Conservation (phyloP, 2,329 filamentous ascomycete genomes). For the Neurospora sp. region DNA sequence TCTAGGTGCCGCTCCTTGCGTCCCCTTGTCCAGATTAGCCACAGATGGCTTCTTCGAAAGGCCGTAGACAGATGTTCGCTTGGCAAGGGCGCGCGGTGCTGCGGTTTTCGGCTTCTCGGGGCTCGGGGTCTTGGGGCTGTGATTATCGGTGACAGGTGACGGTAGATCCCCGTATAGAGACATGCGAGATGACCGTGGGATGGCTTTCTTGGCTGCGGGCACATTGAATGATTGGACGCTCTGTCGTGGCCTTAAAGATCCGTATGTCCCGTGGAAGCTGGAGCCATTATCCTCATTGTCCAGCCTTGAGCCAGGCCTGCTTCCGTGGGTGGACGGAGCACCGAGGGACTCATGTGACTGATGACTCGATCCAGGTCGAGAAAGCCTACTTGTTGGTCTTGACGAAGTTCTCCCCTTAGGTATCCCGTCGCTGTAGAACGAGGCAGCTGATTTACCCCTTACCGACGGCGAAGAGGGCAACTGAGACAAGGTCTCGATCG, state of each 20-base stretch:
- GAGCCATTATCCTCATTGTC: slow-evolving; percentile 33
- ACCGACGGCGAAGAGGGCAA: slow-evolving; percentile 69
- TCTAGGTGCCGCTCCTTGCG: slow-evolving; percentile 22
- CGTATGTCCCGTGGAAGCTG: slow-evolving; percentile 34
- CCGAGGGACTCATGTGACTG: slow-evolving; percentile 49
- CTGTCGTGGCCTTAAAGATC: slow-evolving; percentile 27
- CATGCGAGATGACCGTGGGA: slow-evolving; percentile 16
- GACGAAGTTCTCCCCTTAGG: slow-evolving; percentile 43
- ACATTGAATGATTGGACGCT: slow-evolving; percentile 27
- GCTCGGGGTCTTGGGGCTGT: slow-evolving; percentile 28
- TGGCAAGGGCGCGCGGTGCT: slow-evolving; percentile 33
- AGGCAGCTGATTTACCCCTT: slow-evolving; percentile 50
- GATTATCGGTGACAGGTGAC: slow-evolving; percentile 21
- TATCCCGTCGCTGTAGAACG: slow-evolving; percentile 57
- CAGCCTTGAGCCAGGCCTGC: slow-evolving; percentile 45
- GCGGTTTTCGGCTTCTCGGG: slow-evolving; percentile 38
- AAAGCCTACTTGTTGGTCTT: slow-evolving; percentile 33
- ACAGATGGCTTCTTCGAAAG: slow-evolving; percentile 46
- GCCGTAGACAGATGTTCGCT: slow-evolving; percentile 41
- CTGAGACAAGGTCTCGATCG: slow-evolving; percentile 71
- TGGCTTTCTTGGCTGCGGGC: slow-evolving; percentile 20
- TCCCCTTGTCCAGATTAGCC: slow-evolving; percentile 27
- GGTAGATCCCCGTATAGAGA: slow-evolving; percentile 24
- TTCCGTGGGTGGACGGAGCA: slow-evolving; percentile 38
- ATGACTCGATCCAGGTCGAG: slow-evolving; percentile 48